Evolutionary conservation across 768 basidiomycete species (phyloP), one percentile per base, ranked within the genome.

Genomic region (Kwoniella pini): DNA sequence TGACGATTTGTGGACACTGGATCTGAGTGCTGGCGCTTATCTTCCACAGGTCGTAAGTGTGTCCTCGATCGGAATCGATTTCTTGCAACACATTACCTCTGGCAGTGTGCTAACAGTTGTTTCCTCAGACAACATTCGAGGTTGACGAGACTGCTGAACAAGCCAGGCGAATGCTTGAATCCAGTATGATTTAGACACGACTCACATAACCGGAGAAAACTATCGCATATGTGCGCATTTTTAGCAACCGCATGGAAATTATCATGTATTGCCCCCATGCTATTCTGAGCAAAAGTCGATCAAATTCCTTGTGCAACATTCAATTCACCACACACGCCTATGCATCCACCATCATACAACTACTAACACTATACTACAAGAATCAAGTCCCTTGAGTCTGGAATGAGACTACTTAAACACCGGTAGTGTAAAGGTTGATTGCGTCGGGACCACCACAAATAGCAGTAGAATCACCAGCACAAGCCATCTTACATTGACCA

Each of bases 21-120:
- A 97, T 71, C 82, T 95, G 31, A 90, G 90, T 3, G 90, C 88
- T 10, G 84, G 87, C 4, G 91, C 90, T 36, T 96, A 94, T 79
- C 80, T 95, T 21, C 91, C 92, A 0, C 92, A 95, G 76, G 90
- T 92, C 10, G 90, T 88, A 62, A 87, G 86, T 76, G 2, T 24
- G 22, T 43, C 31, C n/a, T 36, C 7, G 15, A 36, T 15, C 33
- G 15, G 33, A 7, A 36, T 36, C 33, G 7, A 15, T n/a, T n/a
- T n/a, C n/a, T n/a, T n/a, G n/a, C n/a, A n/a, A n/a, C n/a, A n/a
- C n/a, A n/a, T n/a, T n/a, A n/a, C n/a, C n/a, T n/a, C n/a, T n/a
- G n/a, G n/a, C n/a, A n/a, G n/a, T n/a, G n/a, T n/a, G n/a, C 33
- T 36, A 15, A 36, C 33, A 36, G 33, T 15, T 36, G 33, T 15